Base-by-base conservation (phyloP, 768 basidiomycete species). In the Lentinula aciculospora region DNA sequence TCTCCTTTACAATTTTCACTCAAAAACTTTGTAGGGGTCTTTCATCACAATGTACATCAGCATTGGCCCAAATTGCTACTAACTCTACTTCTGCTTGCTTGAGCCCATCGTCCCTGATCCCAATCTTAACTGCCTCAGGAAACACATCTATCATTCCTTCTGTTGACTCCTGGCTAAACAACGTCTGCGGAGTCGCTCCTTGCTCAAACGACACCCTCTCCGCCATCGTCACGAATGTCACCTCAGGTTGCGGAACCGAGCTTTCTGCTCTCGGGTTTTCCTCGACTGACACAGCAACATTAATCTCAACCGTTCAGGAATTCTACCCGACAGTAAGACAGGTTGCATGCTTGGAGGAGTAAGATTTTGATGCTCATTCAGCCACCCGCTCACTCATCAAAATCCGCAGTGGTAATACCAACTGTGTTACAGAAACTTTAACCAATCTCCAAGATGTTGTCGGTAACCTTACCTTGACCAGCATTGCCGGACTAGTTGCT, bases 331-430 rank as follows among this genome's bases (percentile, higher is more conserved):
- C 77, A 2, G 73, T 74, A 3, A 76, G 87, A 53, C 67, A 85
- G 60, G 64, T 85, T 7, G 66, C 71, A 9, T 92, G 89, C 67
- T 70, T 90, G 64, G 77, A 83, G 58, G 79, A 88, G 89, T 90
- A 65, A 60, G 84, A 28, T 47, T 10, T 10, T 29, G 21, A 47
- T 29, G n/a, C n/a, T n/a, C n/a, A n/a, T 7, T 23, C 29, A n/a
- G 40, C 49, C 19, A 42, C 29, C 29, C 29, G n/a, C 19, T 28
- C 55, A 36, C 36, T 28, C 25, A 44, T 44, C 13, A 28, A 42
- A 10, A 5, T 45, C 31, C 36, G 9, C 45, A 77, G 76, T 57
- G 74, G 72, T 25, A 68, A 63, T 40, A 74, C 73, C 5, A 72
- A 74, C 58, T 92, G 89, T 65, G 62, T 79, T 25, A 82, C 83